Evolutionary conservation across 176 grass and related monocot genomes (phyloP).

Genomic region (Carex kokanica): DNA sequence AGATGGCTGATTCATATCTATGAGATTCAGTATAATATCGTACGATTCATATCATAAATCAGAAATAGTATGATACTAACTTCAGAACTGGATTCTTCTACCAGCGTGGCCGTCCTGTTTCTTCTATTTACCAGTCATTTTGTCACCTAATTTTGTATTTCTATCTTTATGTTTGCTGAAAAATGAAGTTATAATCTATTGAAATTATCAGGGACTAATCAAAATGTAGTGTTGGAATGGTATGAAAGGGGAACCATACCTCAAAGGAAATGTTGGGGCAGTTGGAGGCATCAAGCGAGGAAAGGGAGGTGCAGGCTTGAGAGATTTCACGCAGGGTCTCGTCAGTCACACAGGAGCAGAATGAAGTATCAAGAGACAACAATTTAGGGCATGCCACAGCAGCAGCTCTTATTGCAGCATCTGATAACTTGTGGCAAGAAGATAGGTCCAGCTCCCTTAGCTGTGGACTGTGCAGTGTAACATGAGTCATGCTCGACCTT

Average conservation of each 20-base stretch:
- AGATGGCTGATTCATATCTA: neutral
- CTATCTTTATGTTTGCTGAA: neutral
- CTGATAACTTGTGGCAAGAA: constrained; percentile 91
- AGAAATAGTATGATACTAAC: neutral
- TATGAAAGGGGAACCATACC: constrained; percentile 38
- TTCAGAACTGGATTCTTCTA: neutral
- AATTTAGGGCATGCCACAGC: constrained; percentile 68
- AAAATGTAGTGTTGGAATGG: neutral
- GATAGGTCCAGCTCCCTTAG: constrained; percentile 74
- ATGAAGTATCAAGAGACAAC: constrained; percentile 70
- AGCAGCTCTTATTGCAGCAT: constrained; percentile 77
- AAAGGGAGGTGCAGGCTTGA: constrained; percentile 59
- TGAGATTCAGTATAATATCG: neutral
- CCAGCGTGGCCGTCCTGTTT: neutral
- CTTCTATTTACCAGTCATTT: neutral
- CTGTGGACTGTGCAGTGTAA: constrained; percentile 70
- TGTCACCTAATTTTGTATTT: neutral
- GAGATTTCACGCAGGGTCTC: constrained; percentile 88
- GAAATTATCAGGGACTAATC: neutral
- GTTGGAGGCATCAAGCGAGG: constrained; percentile 78
- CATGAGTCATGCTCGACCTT: constrained; percentile 87
- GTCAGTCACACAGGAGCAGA: constrained; percentile 83
- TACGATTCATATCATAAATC: no score
- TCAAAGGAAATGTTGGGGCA: constrained; percentile 95
- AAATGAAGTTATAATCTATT: neutral